Conservation (phyloP, 768 basidiomycete genomes). For the Tylopilus subfusipes region DNA sequence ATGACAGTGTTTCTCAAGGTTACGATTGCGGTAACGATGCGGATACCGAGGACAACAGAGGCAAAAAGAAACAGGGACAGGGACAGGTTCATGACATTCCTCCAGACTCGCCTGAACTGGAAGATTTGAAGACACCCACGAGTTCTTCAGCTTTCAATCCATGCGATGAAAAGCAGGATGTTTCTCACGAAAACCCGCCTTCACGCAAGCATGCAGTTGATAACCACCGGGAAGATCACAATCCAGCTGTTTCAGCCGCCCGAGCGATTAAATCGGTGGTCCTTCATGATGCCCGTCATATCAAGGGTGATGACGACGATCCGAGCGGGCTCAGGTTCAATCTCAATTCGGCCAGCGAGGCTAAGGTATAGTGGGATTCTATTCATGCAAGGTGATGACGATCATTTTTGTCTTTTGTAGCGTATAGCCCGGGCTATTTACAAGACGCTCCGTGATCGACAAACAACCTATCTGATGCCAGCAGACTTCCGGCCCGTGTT, state of each 20-base stretch:
- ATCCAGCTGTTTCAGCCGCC: slow-evolving; percentile 52
- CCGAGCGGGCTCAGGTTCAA: slow-evolving; percentile 47
- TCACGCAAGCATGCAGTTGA: slow-evolving; percentile 18
- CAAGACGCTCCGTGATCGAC: slow-evolving; percentile 52
- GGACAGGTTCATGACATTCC: slow-evolving; percentile 2
- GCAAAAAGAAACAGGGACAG: slow-evolving; percentile 29
- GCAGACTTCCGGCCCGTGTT: slow-evolving; percentile 72
- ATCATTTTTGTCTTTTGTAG: slow-evolving; percentile 30
- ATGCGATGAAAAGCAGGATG: slow-evolving; percentile 6
- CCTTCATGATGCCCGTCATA: slow-evolving; percentile 72
- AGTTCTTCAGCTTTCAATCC: slow-evolving; percentile 1
- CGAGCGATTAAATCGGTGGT: slow-evolving; percentile 66
- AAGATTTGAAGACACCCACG: slow-evolving; percentile 9
- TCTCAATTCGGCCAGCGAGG: slow-evolving; percentile 57
- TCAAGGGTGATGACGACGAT: slow-evolving; percentile 48
- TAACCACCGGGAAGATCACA: slow-evolving; percentile 33
- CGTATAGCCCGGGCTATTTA: slow-evolving; percentile 68
- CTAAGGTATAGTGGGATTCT: slow-evolving; percentile 45
- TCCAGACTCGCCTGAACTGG: slow-evolving; percentile 9
- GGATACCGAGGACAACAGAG: slow-evolving; percentile 28
- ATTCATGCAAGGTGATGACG: not conserved
- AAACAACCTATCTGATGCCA: slow-evolving; percentile 59
- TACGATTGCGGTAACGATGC: slow-evolving; percentile 32
- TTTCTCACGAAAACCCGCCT: slow-evolving; percentile 41
- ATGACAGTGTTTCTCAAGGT: slow-evolving; percentile 19